Evolutionary conservation across 371 early-diverging fungal genomes (phyloP), one percentile per base, ranked within the genome.

Genomic region (Coemansia sp.): DNA sequence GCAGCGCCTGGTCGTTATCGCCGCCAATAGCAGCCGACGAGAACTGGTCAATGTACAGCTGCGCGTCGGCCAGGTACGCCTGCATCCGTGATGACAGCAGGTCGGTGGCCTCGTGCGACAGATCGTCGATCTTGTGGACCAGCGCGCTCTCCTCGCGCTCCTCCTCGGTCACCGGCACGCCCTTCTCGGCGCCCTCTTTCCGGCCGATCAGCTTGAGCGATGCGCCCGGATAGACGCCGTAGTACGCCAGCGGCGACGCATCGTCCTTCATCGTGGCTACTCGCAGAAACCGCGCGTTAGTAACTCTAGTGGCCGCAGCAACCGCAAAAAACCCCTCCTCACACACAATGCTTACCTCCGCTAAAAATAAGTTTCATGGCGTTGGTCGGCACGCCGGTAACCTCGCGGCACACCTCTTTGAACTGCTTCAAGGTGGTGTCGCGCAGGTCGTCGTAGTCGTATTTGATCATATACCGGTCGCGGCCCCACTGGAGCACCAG

Each of bases 261-360:
- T 74, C 75, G 49, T 78, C 78, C 67, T 78, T 78, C 66, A 78
- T 66, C 9, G 67, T 70, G 26, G 71, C 77, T 72, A 70, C 55
- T 62, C 9, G 20, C 20, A 20, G 9, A 34, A 13, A 42, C 13
- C 16, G 26, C 14, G 20, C 20, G 20, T 20, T 20, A 20, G 20
- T 20, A 10, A 31, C 10, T 5, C 31, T 9, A 41, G 39, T 52
- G 7, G 7, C 5, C 8, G 11, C 36, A 35, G 13, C 14, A 7
- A 5, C 52, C 20, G n/a, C 2, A 32, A 34, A 52, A 52, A 52
- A 52, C 1, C 1, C 9, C 5, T n/a, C 34, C 10, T 16, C 31
- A 40, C 40, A 40, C 6, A 40, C 40, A 11, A 40, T 40, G 16
- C 73, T 67, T 67, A 63, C 70, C 76, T 26, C 78, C 78, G 51